Conservation (phyloP, 2,329 filamentous ascomycete species). For the Colletotrichum cereale region DNA sequence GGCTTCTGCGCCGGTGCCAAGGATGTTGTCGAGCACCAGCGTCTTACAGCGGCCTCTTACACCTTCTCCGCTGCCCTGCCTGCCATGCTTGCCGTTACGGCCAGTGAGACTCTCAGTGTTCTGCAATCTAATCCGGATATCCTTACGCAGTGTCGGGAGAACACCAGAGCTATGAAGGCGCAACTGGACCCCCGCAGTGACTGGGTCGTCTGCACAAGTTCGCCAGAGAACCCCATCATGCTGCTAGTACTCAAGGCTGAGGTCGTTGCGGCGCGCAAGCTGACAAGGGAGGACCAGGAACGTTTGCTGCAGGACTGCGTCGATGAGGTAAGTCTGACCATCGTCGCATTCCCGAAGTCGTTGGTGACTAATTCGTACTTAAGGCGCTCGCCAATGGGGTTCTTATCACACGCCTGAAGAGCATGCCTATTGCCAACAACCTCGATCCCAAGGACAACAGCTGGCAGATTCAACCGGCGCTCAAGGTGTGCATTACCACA, state of each 20-base stretch:
- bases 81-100: constrained; percentile 94
- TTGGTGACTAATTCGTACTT: constrained; percentile 5
- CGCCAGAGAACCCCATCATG: constrained; percentile 87
- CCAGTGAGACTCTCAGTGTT: constrained; percentile 88
- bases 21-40: constrained; percentile 96
- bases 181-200: constrained; percentile 95
- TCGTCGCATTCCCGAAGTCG: not conserved
- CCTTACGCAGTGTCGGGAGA: constrained; percentile 82
- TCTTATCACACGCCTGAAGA: constrained; percentile 88
- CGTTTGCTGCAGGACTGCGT: constrained; percentile 88
- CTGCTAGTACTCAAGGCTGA: constrained; percentile 87
- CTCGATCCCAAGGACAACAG: constrained; percentile 76
- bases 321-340: constrained; percentile 80
- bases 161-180: constrained; percentile 85
- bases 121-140: constrained; percentile 90
- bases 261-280: constrained; percentile 76
- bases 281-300: constrained; percentile 84
- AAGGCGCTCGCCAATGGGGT: constrained; percentile 89
- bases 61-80: constrained; percentile 96
- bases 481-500: constrained; percentile 92
- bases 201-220: constrained; percentile 87
- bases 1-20: constrained; percentile 94
- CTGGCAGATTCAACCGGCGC: constrained; percentile 80
- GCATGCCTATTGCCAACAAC: constrained; percentile 73
- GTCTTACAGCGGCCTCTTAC: constrained; percentile 91